Percentiles rank a stretch among this genome's conserved stretches.
Evolutionary conservation across 2,329 filamentous ascomycete genomes (phyloP).

Genomic region (Trichoderma sp.): DNA sequence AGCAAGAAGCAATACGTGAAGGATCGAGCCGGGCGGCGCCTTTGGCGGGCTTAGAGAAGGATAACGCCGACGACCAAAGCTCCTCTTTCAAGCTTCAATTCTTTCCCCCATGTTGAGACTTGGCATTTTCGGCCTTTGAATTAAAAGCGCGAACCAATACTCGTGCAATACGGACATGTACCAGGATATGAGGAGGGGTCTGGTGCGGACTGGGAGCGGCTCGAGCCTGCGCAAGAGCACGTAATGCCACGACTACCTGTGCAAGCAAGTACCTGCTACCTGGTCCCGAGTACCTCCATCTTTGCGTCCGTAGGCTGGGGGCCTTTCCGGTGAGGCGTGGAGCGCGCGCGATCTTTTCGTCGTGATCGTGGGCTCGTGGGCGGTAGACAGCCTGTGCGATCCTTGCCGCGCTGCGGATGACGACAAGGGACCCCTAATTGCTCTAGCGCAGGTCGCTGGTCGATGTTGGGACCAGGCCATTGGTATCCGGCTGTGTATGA

Average conservation of each 20-base stretch:
- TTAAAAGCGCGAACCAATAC: background rate
- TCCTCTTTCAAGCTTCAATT: background rate
- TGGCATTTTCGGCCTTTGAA: background rate
- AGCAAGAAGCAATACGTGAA: background rate
- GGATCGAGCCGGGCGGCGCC: background rate
- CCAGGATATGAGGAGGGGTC: background rate
- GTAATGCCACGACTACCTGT: background rate
- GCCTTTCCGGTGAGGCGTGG: constrained; percentile 18
- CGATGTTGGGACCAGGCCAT: constrained; percentile 20
- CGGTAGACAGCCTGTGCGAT: constrained; percentile 1
- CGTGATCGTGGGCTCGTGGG: constrained; percentile 13
- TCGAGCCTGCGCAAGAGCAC: background rate
- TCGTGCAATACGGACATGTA: background rate
- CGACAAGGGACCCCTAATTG: constrained; percentile 9
- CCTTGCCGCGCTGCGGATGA: constrained; percentile 16
- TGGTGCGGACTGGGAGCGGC: background rate
- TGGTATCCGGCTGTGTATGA: constrained; percentile 12
- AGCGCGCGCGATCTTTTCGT: constrained; percentile 19
- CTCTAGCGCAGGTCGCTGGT: constrained; percentile 18
- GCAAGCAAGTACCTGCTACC: background rate
- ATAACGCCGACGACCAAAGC: constrained; percentile 5
- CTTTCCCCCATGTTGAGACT: background rate
- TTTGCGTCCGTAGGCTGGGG: background rate
- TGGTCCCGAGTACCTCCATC: background rate
- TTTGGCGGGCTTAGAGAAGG: background rate